Evolutionary conservation across 139 green algal genomes (phyloP).

Genomic region (Trebouxia sp.): DNA sequence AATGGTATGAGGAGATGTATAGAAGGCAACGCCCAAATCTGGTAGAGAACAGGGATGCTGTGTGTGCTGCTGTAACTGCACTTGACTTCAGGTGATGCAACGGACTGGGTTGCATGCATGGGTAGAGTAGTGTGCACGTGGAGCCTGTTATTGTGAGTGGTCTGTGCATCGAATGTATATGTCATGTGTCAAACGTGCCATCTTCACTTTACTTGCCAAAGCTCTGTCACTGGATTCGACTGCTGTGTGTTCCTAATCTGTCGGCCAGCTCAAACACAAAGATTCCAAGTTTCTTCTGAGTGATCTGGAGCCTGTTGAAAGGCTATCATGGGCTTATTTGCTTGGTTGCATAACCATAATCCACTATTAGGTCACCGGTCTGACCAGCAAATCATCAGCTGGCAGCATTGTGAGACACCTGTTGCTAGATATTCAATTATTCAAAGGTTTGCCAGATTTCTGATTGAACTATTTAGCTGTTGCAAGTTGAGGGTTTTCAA

Average conservation of each 20-base stretch:
- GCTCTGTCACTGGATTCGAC: conserved; percentile 2
- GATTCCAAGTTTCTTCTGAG: neutral
- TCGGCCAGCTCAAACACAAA: conserved; percentile 4
- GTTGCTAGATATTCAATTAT: no score
- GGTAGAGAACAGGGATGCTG: conserved; percentile 23
- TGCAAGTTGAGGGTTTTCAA: conserved; percentile 24
- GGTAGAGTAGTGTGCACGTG: conserved; percentile 16
- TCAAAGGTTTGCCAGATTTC: conserved; percentile 26
- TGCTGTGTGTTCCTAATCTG: conserved; percentile 9
- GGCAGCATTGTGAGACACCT: no score
- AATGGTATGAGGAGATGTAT: conserved; percentile 21
- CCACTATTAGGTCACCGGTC: no score
- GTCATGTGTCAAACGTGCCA: conserved; percentile 12
- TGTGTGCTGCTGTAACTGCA: conserved; percentile 20
- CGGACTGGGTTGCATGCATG: conserved; percentile 20
- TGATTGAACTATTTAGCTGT: conserved; percentile 23
- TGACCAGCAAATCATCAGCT: no score
- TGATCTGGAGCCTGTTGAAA: conserved; percentile 1
- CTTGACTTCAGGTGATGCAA: conserved; percentile 15
- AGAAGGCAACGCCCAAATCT: conserved; percentile 23
- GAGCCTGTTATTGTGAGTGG: conserved; percentile 10
- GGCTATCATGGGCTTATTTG: conserved; percentile 18
- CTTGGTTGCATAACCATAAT: no score
- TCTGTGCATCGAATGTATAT: neutral
- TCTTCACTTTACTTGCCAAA: neutral